Evolutionary conservation across 768 basidiomycete genomes (phyloP), one percentile per base, ranked within the genome.

Genomic region (Lactarius deliciosus): DNA sequence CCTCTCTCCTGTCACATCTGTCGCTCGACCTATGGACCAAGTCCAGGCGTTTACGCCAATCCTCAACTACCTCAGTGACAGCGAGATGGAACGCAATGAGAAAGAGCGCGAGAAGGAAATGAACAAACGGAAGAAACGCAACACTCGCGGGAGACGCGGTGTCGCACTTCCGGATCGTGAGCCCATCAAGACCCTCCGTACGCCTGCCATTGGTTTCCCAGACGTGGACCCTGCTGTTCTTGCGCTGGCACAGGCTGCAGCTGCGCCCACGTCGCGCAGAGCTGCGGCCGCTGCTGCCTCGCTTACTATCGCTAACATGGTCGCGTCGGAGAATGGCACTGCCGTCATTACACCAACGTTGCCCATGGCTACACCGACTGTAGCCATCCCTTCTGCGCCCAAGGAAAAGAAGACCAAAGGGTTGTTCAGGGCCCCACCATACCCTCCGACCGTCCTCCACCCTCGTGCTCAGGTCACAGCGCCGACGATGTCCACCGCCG

Each of bases 91-190:
- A 70, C 81, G 88, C 63, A 89, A 86, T 70, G 96, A 99, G 76
- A 91, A 90, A 74, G 95, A 97, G 68, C 85, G 94, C 66, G 97
- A 99, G 76, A 94, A 95, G 78, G 95, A 98, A 70, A 82, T 90
- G 71, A 91, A 86, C 71, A 90, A 89, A 74, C 88, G 94, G 68
- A 81, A 92, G 56, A 91, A 94, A 73, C 87, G 92, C 60, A 89
- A 91, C 72, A 93, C 91, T 2, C 85, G 97, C 41, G 89, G 89
- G 4, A 81, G 90, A 63, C 80, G 91, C 36, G 93, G 94, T 16
- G 82, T 94, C 64, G 86, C 85, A 3, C 79, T 98, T 30, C 96
- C 97, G 0, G 97, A 99, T 74, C 88, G 96, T 54, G 96, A 99
- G 66, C 90, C 94, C 2, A 84, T 91, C 74, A 83, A 93, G 76